Conservation (phyloP, 2,329 filamentous ascomycete genomes). For the Beauveria australis region DNA sequence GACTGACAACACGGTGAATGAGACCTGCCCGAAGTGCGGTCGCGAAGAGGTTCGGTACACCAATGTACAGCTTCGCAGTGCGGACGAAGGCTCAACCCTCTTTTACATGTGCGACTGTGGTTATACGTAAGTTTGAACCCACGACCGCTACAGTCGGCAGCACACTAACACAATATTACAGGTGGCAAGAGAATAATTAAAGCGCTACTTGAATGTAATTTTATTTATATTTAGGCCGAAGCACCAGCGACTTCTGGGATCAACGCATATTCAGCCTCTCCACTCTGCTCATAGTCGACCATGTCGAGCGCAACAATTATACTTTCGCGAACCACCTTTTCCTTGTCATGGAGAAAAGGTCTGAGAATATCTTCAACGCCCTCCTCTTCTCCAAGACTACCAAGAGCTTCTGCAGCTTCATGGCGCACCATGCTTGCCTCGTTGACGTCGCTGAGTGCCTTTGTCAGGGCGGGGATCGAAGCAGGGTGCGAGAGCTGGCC, state of each 20-base stretch:
- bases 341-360: constrained; percentile 79
- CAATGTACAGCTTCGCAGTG: constrained; percentile 77
- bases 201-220: not conserved
- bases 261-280: constrained; percentile 83
- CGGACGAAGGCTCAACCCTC: constrained; percentile 89
- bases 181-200: constrained; percentile 55
- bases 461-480: constrained; percentile 84
- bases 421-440: constrained; percentile 97
- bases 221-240: constrained; percentile 24
- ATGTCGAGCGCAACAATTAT: constrained; percentile 94
- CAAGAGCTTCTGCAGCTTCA: constrained; percentile 92
- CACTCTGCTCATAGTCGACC: constrained; percentile 90
- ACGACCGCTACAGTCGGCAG: not conserved
- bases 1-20: constrained; percentile 58
- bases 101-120: constrained; percentile 88
- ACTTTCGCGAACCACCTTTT: constrained; percentile 90
- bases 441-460: constrained; percentile 65
- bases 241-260: constrained; percentile 56
- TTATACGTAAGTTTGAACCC: constrained; percentile 54
- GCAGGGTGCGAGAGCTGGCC: constrained; percentile 92
- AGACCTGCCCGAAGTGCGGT: constrained; percentile 74
- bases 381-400: constrained; percentile 85
- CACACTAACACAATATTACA: constrained; percentile 16
- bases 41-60: constrained; percentile 76
- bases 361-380: constrained; percentile 83